Evolutionary conservation across 305 asterid genomes (phyloP), one percentile per base, ranked within the genome.

Genomic region (Fraxinus ornus): DNA sequence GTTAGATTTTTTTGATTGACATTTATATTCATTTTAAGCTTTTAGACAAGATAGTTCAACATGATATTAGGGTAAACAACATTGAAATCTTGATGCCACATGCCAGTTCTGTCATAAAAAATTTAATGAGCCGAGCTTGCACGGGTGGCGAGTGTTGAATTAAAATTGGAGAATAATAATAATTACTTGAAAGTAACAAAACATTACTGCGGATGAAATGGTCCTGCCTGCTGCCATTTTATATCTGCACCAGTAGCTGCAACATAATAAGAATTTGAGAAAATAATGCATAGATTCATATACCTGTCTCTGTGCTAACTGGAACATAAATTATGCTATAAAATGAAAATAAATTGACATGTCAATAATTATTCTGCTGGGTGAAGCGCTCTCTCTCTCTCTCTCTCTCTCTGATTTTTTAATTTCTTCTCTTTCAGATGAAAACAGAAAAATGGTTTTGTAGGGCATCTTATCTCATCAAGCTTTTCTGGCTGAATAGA

Each of bases 171-270:
- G 74, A 83, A 89, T 75, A 80, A 77, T 77, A 66, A 28, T 30
- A 70, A 55, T 84, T 82, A 80, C 26, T 84, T 81, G 91, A 88
- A 84, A 87, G 87, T 30, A 81, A 88, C 89, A 86, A 77, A 83
- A 90, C 89, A 83, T 70, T 64, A 74, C 87, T 36, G 17, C 13
- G 70, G 68, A 79, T 71, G 55, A 83, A 80, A 44, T 37, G 21
- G 62, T 17, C 22, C 62, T 79, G 17, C 47, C 24, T 64, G 36
- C 81, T 79, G 79, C 82, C 41, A 28, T 81, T 85, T 73, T 76
- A 85, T 83, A 77, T 78, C 73, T 81, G 81, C 79, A 75, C 49
- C 52, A 78, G 60, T 12, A 47, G 57, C 85, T 80, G 86, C 82
- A 70, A 72, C 83, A 83, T 81, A 78, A 77, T 77, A 70, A 86